phyloP scores from a whole-genome alignment of 495 filamentous ascomycete species.

The Lophiotrema nucula region DNA sequence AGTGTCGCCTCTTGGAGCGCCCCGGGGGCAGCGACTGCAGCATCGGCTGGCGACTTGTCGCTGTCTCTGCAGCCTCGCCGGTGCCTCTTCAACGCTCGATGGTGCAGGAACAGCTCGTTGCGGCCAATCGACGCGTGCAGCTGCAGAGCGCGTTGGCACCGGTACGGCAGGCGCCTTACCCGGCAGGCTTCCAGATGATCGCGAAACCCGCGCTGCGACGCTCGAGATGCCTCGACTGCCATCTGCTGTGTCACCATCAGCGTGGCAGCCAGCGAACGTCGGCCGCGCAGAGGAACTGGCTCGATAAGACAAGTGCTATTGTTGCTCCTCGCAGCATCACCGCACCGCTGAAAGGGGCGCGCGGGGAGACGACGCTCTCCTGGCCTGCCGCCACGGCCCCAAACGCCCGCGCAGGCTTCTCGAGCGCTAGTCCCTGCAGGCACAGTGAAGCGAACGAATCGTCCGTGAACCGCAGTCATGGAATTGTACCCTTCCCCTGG shows the following conservation, averaged over 20 bases:
- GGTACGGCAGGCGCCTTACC: not conserved
- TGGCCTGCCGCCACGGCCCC: not conserved
- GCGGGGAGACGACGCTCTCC: conserved; percentile 9
- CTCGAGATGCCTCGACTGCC: no score
- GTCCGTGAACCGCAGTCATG: conserved; percentile 11
- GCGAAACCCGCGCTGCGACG: no score
- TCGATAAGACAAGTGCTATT: no score
- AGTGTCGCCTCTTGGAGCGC: no score
- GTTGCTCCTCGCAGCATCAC: not conserved
- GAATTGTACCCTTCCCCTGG: conserved; percentile 13
- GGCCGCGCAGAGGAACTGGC: no score
- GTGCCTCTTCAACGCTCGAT: not conserved
- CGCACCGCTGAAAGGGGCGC: not conserved
- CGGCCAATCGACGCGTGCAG: not conserved
- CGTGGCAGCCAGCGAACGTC: not conserved
- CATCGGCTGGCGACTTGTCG: no score
- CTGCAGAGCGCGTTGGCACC: not conserved
- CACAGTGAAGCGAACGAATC: conserved; percentile 14
- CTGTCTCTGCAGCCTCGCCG: not conserved
- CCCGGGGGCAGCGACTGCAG: no score
- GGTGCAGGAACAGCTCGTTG: not conserved
- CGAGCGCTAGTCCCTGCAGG: not conserved
- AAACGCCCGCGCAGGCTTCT: not conserved
- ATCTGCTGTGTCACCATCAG: not conserved
- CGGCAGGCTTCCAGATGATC: not conserved